Evolutionary conservation across 768 basidiomycete species (phyloP), one percentile per base, ranked within the genome.

Genomic region (Amanita polypyramis): DNA sequence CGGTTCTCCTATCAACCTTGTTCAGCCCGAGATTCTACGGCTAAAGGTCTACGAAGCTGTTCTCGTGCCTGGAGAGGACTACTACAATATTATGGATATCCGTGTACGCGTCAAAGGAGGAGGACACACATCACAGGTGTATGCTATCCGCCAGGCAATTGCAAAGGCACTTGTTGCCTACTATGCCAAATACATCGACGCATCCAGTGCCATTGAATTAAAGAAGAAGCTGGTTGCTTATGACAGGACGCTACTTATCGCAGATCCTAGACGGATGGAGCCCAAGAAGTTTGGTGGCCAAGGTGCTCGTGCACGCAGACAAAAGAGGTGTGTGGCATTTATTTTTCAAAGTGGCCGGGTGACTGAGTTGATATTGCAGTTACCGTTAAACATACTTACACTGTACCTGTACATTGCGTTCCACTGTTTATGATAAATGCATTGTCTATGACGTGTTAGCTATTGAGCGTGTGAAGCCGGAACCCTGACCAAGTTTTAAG

Each of bases 251-350:
- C 71, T 95, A 52, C 68, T 94, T 60, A 93, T 94, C 56, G 87
- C 92, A 49, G 92, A 95, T 65, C 92, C 91, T 56, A 82, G 96
- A 72, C 85, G 95, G 74, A 89, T 87, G 85, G 95, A 98, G 68
- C 95, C 95, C 59, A 97, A 97, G 83, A 96, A 95, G 73, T 97
- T 98, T 66, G 95, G 94, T 79, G 94, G 94, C 76, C 77, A 75
- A 66, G 94, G 94, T 82, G 94, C 94, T 56, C 90, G 94, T 79
- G 92, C 93, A 51, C 88, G 93, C 74, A 85, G 93, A 70, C 94
- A 96, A 76, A 96, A 95, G 79, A 89, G 85, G 90, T 92, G 54
- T 52, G 77, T 17, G 10, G 37, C 37, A 33, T n/a, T n/a, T 38
- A 14, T 40, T 27, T 2, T 36, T 17, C 44, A 23, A 32, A 38